Evolutionary conservation across 257 asterid genomes (phyloP).

Genomic region (Dorcoceras hygrometricum): DNA sequence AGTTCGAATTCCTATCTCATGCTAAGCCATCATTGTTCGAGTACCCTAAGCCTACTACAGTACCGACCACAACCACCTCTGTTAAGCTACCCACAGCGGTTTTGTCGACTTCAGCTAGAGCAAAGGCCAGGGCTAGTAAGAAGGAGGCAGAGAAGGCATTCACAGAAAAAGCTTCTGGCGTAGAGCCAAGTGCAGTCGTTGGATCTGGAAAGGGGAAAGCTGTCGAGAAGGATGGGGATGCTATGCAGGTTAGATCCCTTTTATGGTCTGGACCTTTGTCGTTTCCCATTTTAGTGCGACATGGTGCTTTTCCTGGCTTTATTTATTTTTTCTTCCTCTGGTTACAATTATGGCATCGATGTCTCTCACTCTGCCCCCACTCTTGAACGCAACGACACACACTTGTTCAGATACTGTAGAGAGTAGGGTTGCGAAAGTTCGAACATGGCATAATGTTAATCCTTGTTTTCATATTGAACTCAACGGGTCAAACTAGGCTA

Average conservation of each 20-base stretch:
- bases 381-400: no score
- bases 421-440: no score
- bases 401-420: no score
- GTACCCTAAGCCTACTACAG: conserved; percentile 83
- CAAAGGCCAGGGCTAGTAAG: conserved; percentile 80
- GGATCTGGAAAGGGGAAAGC: conserved; percentile 65
- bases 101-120: conserved; percentile 85
- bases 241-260: conserved; percentile 67
- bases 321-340: background rate
- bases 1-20: conserved; percentile 81
- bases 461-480: background rate
- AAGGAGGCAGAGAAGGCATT: conserved; percentile 80
- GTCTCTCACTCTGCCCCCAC: no score
- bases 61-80: conserved; percentile 64
- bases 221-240: conserved; percentile 68
- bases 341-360: background rate
- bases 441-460: background rate
- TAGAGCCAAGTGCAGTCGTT: conserved; percentile 40
- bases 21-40: conserved; percentile 90
- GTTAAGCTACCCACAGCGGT: conserved; percentile 90
- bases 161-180: conserved; percentile 52
- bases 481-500: background rate
- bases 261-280: background rate
- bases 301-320: background rate
- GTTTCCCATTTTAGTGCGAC: background rate